Percentiles rank a stretch among this genome's conserved stretches.
Conservation (phyloP, 2,329 filamentous ascomycete genomes). For the Apiospora pterosperma region DNA sequence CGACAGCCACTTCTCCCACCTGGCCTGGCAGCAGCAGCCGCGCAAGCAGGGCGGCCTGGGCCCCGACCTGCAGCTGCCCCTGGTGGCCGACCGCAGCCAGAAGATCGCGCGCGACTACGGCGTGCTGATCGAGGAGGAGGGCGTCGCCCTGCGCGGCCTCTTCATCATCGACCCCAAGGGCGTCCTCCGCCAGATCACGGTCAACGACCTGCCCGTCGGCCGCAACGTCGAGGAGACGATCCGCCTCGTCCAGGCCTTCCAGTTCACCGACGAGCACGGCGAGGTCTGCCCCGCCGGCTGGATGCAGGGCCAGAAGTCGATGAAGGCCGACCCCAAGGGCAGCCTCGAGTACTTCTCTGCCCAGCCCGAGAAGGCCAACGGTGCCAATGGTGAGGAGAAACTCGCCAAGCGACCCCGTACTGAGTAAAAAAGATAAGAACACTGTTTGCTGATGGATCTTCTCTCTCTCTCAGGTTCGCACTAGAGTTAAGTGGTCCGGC, state of each 20-base stretch:
- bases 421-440: not conserved
- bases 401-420: not conserved
- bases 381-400: not conserved
- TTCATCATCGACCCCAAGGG: constrained; percentile 66
- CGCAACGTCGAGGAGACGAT: constrained; percentile 62
- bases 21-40: constrained; percentile 56
- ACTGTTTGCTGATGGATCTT: not conserved
- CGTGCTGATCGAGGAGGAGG: constrained; percentile 61
- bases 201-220: constrained; percentile 64
- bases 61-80: constrained; percentile 55
- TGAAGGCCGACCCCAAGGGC: constrained; percentile 50
- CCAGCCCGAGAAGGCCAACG: constrained; percentile 8
- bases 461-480: not conserved
- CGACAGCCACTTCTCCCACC: constrained; percentile 54
- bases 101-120: constrained; percentile 59
- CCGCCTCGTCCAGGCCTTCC: constrained; percentile 69
- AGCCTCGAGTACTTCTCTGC: constrained; percentile 45
- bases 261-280: constrained; percentile 82
- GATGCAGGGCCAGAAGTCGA: constrained; percentile 43
- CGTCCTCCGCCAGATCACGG: constrained; percentile 57
- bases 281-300: constrained; percentile 61
- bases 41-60: constrained; percentile 62
- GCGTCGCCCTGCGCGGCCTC: constrained; percentile 59
- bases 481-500: not conserved
- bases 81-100: constrained; percentile 60